Percentiles rank a stretch among this genome's conserved stretches.
Evolutionary conservation across 306 rosid genomes (phyloP).

Genomic region (Cucurbita moschata): DNA sequence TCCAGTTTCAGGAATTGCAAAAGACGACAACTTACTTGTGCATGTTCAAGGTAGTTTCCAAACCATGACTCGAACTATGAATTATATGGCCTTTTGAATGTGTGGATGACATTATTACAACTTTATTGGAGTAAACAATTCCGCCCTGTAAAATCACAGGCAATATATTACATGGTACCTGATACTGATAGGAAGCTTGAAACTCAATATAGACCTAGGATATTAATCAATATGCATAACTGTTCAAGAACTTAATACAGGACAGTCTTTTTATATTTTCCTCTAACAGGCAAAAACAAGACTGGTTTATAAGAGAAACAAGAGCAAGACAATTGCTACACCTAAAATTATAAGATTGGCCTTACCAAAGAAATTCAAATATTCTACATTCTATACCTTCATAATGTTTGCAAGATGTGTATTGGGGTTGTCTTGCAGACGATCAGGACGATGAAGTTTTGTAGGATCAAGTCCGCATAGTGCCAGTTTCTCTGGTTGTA

Average conservation of each 20-base stretch:
- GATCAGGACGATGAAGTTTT: constrained; percentile 69
- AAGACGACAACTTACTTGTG: constrained; percentile 45
- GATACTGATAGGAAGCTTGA: background rate
- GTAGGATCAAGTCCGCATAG: constrained; percentile 79
- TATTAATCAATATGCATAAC: background rate
- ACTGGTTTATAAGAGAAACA: background rate
- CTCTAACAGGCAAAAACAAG: background rate
- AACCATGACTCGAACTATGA: constrained; percentile 39
- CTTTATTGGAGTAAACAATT: constrained; percentile 66
- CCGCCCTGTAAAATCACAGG: constrained; percentile 57
- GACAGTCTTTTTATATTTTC: background rate
- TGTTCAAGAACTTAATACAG: background rate
- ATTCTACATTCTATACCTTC: constrained; percentile 35
- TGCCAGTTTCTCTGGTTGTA: constrained; percentile 56
- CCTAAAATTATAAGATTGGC: background rate
- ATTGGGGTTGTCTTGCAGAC: constrained; percentile 61
- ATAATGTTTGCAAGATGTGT: constrained; percentile 53
- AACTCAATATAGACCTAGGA: background rate
- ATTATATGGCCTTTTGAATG: constrained; percentile 42
- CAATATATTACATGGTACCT: background rate
- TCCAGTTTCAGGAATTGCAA: constrained; percentile 5
- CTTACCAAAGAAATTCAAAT: background rate
- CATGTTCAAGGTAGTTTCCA: constrained; percentile 52
- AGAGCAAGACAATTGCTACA: background rate
- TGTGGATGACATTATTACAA: constrained; percentile 52